Conservation (phyloP, 225 moss, liverwort and hornwort genomes). For the Pseudisothecium myosuroides region DNA sequence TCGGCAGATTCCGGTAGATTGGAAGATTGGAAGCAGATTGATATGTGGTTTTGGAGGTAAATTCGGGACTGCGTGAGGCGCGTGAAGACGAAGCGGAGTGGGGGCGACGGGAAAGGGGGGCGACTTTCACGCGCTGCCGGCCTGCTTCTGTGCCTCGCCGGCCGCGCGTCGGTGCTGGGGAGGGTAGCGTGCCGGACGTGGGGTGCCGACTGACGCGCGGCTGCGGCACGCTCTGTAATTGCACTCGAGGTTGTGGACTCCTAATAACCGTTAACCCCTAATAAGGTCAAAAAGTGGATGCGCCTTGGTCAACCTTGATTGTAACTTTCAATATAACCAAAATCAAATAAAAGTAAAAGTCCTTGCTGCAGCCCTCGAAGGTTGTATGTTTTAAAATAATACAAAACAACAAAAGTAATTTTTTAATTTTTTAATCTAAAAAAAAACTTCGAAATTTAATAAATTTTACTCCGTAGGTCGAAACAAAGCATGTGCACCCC, state of each 20-base stretch:
- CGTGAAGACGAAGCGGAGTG: not conserved
- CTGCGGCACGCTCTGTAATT: not conserved
- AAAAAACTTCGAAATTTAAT: no score
- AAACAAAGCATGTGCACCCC: no score
- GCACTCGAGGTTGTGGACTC: no score
- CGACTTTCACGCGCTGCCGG: not conserved
- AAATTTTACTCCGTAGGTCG: no score
- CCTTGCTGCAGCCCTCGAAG: no score
- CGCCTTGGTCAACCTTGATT: no score
- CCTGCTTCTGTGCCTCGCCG: not conserved
- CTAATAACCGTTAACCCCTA: not conserved
- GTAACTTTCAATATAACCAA: no score
- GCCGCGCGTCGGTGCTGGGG: not conserved
- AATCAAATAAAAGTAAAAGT: no score
- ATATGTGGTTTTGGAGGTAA: not conserved
- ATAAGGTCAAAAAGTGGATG: no score
- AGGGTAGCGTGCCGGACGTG: not conserved
- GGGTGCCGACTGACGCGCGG: not conserved
- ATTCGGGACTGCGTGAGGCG: not conserved
- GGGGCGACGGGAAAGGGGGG: not conserved
- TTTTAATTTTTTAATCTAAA: no score
- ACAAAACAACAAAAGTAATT: no score
- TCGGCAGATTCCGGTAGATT: not conserved
- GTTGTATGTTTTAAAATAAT: no score
- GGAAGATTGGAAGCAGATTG: not conserved